Percentiles rank a stretch among this genome's conserved stretches.
phyloP scores from a whole-genome alignment of 192 early-diverging fungal genomes.

The Dissophora globulifera region DNA sequence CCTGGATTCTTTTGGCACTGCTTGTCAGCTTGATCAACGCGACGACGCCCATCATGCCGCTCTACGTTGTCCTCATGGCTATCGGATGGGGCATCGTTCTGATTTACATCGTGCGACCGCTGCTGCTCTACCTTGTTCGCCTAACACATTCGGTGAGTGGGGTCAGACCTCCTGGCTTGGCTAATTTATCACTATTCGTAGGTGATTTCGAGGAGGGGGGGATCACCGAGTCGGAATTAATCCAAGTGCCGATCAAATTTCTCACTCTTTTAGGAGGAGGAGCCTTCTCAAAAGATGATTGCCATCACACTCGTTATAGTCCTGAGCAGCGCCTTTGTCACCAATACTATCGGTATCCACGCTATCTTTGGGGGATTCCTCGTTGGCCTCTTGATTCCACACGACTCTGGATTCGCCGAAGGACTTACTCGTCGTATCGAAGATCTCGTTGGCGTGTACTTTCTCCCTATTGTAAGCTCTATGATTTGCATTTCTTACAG shows the following conservation, averaged over 20 bases:
- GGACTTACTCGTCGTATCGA: slow-evolving; percentile 90
- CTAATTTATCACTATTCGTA: not conserved
- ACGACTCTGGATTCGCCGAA: slow-evolving; percentile 85
- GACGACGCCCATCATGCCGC: slow-evolving; percentile 68
- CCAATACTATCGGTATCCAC: slow-evolving; percentile 86
- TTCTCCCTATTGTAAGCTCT: slow-evolving; percentile 85
- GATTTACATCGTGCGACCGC: slow-evolving; percentile 71
- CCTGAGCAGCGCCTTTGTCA: slow-evolving; percentile 78
- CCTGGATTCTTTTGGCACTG: slow-evolving; percentile 68
- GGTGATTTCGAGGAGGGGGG: no score
- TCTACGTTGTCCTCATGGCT: slow-evolving; percentile 85
- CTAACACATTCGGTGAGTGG: slow-evolving; percentile 48
- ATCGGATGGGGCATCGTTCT: slow-evolving; percentile 77
- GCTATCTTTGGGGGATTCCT: slow-evolving; percentile 93
- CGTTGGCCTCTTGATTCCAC: slow-evolving; percentile 83
- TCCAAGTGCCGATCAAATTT: no score
- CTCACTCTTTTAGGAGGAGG: slow-evolving; percentile 68
- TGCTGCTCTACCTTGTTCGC: slow-evolving; percentile 57
- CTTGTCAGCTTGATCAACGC: slow-evolving; percentile 87
- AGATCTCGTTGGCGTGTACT: slow-evolving; percentile 83
- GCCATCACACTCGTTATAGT: slow-evolving; percentile 77
- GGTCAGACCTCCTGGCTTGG: not conserved
- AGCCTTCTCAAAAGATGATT: slow-evolving; percentile 67
- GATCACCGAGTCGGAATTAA: no score
- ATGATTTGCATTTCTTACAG: not conserved